A percentile compares a stretch with the other conserved stretches of the same genome.
These are phyloP conservation scores for Aspergillaceae sp. DNA, from an alignment of 2,329 filamentous ascomycete genomes.

Conservation along the genomic window DNA sequence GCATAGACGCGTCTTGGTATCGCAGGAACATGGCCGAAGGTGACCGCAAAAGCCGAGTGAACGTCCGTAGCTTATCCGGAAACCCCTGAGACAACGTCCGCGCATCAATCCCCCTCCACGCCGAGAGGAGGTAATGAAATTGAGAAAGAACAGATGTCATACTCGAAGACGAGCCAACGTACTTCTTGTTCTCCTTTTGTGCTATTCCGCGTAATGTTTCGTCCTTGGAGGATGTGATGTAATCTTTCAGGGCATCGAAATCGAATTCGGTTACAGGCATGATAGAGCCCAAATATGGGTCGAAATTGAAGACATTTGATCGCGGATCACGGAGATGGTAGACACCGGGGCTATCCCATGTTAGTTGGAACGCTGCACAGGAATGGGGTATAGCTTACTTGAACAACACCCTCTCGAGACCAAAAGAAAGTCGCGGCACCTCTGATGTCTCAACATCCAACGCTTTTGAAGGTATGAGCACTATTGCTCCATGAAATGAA, in stretches of 20 bases:
- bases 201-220: conserved; percentile 60
- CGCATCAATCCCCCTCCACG: conserved; percentile 66
- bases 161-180: conserved; percentile 91
- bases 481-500: too few species aligned
- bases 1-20: conserved; percentile 76
- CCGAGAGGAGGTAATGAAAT: conserved; percentile 84
- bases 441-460: conserved; percentile 40
- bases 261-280: conserved; percentile 94
- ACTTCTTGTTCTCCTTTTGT: conserved; percentile 60
- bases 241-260: conserved; percentile 74
- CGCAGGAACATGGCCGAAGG: conserved; percentile 76
- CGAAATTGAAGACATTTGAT: conserved; percentile 89
- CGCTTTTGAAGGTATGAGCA: conserved; percentile 12
- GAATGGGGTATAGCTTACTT: conserved; percentile 45
- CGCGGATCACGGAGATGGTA: conserved; percentile 84
- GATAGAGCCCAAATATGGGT: conserved; percentile 84
- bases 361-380: not conserved
- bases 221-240: conserved; percentile 88
- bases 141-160: conserved; percentile 84
- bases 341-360: conserved; percentile 56
- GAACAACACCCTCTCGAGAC: conserved; percentile 84
- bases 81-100: conserved; percentile 61
- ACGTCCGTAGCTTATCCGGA: conserved; percentile 50
- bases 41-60: conserved; percentile 62
- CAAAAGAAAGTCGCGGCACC: conserved; percentile 60